Base-by-base conservation (phyloP, 768 basidiomycete species). In the Hydnomerulius pinastri region DNA sequence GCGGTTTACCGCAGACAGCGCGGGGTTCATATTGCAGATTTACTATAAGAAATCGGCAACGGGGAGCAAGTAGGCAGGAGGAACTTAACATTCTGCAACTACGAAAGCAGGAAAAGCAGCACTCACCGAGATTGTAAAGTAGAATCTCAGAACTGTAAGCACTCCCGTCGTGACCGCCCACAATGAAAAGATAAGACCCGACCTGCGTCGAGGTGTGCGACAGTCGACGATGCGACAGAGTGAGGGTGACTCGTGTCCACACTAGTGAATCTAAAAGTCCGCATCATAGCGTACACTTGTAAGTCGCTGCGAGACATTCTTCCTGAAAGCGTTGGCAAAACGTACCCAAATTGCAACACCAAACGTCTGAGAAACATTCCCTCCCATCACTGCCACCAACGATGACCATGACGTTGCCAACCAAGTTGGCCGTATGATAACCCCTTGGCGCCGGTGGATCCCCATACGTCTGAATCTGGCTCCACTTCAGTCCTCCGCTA, bases 331-430 rank as follows among this genome's bases (percentile, higher is more conserved):
- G n/a, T n/a, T 13, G 20, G 20, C 7, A 21, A n/a, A 17, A 74
- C 85, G 51, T 65, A 96, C 95, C 85, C 21, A 98, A 74, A 63
- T 95, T 83, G 50, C 98, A 68, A 55, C 85, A 83, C 84, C 90
- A 94, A 0, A 98, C 80, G 62, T 97, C 92, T 12, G 83, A 84
- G 62, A 94, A 97, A 48, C 87, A 90, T 55, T 91, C 87, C 48
- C 81, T 81, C 4, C 93, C 93, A 65, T 97, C 93, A 56, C 91
- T 92, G 2, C 96, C 95, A 1, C 96, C 96, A 24, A 93, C 76
- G 25, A 98, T 75, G 38, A 98, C 77, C 87, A 96, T 93, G 50
- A 87, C 79, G 56, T 87, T 84, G 24, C 86, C 86, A 5, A 96
- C 80, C 24, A 97, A 73, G 62, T 92, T 95, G 29, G 92, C 89